A percentile compares a stretch with the other conserved stretches of the same genome.
phyloP scores from a whole-genome alignment of 495 filamentous ascomycete genomes.

The Clavariopsis aquatica region DNA sequence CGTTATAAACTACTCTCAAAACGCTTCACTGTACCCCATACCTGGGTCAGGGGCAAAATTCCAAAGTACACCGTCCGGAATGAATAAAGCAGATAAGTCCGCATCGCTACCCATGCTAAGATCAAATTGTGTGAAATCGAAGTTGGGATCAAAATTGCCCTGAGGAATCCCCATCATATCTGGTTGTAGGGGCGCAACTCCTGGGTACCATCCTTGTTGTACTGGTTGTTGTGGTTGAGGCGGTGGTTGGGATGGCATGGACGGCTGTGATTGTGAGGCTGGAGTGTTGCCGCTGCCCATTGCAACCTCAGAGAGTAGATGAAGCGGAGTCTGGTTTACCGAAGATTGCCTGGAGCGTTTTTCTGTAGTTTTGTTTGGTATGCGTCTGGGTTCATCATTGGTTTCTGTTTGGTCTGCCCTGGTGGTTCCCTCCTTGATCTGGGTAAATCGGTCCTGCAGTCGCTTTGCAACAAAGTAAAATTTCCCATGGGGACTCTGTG shows the following conservation, averaged over 20 bases:
- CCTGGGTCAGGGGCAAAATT: constrained; percentile 13
- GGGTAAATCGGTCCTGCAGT: constrained; percentile 68
- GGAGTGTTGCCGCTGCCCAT: constrained; percentile 31
- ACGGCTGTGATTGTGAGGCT: constrained; percentile 14
- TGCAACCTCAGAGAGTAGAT: constrained; percentile 41
- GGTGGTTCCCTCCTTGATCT: constrained; percentile 34
- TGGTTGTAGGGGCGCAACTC: constrained; percentile 11
- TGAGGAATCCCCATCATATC: constrained; percentile 19
- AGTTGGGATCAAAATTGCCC: constrained; percentile 29
- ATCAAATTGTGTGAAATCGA: constrained; percentile 34
- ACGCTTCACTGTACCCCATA: not conserved
- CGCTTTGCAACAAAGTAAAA: constrained; percentile 75
- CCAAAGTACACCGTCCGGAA: constrained; percentile 33
- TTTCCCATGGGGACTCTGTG: constrained; percentile 69
- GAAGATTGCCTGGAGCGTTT: constrained; percentile 24
- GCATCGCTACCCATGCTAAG: constrained; percentile 29
- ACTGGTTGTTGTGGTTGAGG: constrained; percentile 15
- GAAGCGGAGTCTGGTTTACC: constrained; percentile 32
- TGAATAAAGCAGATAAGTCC: constrained; percentile 33
- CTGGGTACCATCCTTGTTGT: constrained; percentile 29
- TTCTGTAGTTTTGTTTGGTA: not conserved
- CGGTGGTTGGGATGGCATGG: constrained; percentile 5
- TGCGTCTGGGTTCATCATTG: constrained; percentile 2
- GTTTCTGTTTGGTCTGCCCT: constrained; percentile 6
- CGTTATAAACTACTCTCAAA: not conserved